Base-by-base conservation (phyloP, 106 monocot species). In the Dendrobium huoshanense region DNA sequence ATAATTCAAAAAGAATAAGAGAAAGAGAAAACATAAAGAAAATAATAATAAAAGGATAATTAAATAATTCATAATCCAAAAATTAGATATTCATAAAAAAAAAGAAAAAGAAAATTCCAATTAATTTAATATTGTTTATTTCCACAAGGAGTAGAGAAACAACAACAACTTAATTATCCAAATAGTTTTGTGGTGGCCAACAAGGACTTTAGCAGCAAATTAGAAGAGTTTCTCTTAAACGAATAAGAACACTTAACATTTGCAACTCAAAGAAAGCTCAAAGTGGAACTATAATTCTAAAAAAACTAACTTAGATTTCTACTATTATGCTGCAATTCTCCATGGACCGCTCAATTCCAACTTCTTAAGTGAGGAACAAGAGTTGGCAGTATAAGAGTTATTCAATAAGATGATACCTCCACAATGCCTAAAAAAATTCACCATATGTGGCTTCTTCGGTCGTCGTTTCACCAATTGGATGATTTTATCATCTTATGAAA, bases 91-190 rank as follows among this genome's bases (percentile, higher is more conserved):
- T 27, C 27, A 27, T 27, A 0, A 27, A 27, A n/a, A n/a, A n/a
- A n/a, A n/a, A n/a, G 0, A 27, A 27, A 27, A 27, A 27, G 27
- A 27, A 27, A 27, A 27, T 27, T 27, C 27, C 27, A 27, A 27
- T 27, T 27, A 27, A 27, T 0, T 27, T 27, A 27, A 27, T 27
- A 27, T 27, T 27, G 27, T 27, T 27, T 31, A 31, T 31, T 37
- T 37, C 2, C 37, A 37, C 2, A 37, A 37, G 37, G 37, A 41
- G 80, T 86, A 33, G 75, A 79, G 8, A 82, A 55, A 22, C 44
- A 88, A 2, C 67, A 61, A 44, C 78, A 83, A 8, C 85, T 90
- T 4, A 79, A 79, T 74, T 55, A 77, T 5, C 59, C 85, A 1
- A 19, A 31, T 5, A 86, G 84, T 11, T 88, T 88, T 70, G 77